phyloP scores from a whole-genome alignment of 805 yeast genomes.

The Maudiozyma bulderi region DNA sequence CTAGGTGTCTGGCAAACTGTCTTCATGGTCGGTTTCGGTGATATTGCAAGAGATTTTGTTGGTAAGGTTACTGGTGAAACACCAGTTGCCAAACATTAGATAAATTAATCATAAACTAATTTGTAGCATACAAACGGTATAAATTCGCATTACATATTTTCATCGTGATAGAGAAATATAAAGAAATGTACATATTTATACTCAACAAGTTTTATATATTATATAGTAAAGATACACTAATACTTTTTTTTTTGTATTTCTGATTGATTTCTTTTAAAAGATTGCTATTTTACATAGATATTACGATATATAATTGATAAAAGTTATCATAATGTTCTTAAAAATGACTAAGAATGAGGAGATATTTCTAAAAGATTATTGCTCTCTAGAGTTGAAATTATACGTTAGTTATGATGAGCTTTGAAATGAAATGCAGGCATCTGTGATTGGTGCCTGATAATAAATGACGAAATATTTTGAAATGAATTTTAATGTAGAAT shows the following conservation, averaged over 20 bases:
- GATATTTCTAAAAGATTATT: too few relatives aligned
- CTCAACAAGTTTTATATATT: neutral
- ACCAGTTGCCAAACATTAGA: slow-evolving; percentile 36
- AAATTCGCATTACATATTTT: neutral
- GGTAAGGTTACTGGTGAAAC: slow-evolving; percentile 51
- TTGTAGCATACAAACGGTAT: neutral
- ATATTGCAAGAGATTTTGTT: slow-evolving; percentile 70
- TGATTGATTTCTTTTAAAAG: neutral
- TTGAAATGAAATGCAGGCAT: too few relatives aligned
- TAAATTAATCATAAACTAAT: neutral
- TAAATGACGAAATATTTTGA: neutral
- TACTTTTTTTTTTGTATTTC: neutral
- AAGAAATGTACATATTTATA: neutral
- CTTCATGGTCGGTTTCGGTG: slow-evolving; percentile 97
- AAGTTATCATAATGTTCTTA: neutral
- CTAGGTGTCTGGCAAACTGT: slow-evolving; percentile 97
- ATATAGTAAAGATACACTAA: neutral
- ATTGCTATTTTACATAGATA: slow-evolving; percentile 4
- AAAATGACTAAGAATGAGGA: too few relatives aligned
- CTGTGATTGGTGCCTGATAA: too few relatives aligned
- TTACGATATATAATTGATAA: neutral
- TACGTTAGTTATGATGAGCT: too few relatives aligned
- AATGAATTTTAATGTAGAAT: neutral
- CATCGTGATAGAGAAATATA: neutral
- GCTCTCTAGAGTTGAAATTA: too few relatives aligned